A percentile compares a stretch with the other conserved stretches of the same genome.
Evolutionary conservation across 2,329 filamentous ascomycete genomes (phyloP).

Genomic region (Pseudogymnoascus destructans): DNA sequence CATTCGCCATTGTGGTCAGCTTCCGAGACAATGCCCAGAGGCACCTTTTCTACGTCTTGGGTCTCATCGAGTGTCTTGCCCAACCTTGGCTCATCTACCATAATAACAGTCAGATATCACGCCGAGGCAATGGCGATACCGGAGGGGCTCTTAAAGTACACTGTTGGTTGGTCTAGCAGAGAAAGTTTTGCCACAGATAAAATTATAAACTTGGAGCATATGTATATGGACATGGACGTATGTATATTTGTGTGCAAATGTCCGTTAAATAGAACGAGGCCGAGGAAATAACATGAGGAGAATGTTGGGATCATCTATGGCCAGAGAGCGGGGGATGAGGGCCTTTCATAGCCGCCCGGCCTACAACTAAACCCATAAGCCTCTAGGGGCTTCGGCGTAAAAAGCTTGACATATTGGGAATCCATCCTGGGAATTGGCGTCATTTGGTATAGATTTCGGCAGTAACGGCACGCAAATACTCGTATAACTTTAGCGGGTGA

Average conservation of each 20-base stretch:
- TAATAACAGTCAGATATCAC: neutral
- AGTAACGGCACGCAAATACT: slow-evolving; percentile 1
- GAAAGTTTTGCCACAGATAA: neutral
- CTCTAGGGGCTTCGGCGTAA: neutral
- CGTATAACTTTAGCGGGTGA: neutral
- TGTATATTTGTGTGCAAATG: neutral
- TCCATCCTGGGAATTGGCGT: neutral
- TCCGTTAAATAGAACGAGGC: neutral
- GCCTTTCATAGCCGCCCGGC: neutral
- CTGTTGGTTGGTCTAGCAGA: neutral
- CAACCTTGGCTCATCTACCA: neutral
- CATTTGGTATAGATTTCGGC: neutral
- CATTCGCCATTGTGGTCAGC: neutral
- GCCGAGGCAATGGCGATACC: neutral
- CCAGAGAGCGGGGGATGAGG: neutral
- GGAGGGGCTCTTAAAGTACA: neutral
- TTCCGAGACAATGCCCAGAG: neutral
- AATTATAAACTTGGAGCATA: neutral
- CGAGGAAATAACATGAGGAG: slow-evolving; percentile 4
- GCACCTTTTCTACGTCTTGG: neutral
- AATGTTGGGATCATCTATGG: neutral
- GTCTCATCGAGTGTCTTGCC: neutral
- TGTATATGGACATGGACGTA: neutral
- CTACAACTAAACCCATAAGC: slow-evolving; percentile 6
- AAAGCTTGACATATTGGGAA: slow-evolving; percentile 8